Conservation (phyloP, 257 asterid species). For the Nicotiana tabacum region DNA sequence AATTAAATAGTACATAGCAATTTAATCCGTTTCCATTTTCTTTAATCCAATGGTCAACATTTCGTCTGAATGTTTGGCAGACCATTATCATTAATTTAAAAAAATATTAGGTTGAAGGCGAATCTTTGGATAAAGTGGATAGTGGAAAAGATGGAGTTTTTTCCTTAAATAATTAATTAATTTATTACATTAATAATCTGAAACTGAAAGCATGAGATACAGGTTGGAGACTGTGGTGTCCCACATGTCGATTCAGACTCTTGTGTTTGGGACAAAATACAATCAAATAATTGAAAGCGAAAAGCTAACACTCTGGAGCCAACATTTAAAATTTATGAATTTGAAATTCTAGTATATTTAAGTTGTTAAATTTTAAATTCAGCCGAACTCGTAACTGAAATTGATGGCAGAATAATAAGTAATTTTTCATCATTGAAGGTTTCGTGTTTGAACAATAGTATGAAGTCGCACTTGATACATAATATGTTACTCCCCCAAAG, state of each 20-base stretch:
- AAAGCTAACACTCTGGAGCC: neutral
- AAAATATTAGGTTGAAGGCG: neutral
- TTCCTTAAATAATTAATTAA: neutral
- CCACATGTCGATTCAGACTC: neutral
- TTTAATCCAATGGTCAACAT: neutral
- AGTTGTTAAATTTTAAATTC: no score
- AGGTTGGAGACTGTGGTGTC: neutral
- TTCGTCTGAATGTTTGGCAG: neutral
- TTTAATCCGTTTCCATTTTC: neutral
- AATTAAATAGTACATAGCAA: neutral
- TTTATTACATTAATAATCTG: neutral
- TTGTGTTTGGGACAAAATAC: neutral
- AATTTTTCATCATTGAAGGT: no score
- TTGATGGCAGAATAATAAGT: fast-evolving
- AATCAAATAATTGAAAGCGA: neutral
- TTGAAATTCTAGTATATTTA: no score
- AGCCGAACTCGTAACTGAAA: no score
- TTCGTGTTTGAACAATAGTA: no score
- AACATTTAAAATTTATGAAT: no score
- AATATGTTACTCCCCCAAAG: no score
- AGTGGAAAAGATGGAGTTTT: neutral
- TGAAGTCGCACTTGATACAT: no score
- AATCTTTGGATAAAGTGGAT: neutral
- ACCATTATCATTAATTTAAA: neutral
- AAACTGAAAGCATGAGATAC: conserved; percentile 10